A percentile compares a stretch with the other conserved stretches of the same genome.
These are phyloP conservation scores for Discostella stelligera DNA, from an alignment of 352 stramenopile species.

Conservation along the genomic window DNA sequence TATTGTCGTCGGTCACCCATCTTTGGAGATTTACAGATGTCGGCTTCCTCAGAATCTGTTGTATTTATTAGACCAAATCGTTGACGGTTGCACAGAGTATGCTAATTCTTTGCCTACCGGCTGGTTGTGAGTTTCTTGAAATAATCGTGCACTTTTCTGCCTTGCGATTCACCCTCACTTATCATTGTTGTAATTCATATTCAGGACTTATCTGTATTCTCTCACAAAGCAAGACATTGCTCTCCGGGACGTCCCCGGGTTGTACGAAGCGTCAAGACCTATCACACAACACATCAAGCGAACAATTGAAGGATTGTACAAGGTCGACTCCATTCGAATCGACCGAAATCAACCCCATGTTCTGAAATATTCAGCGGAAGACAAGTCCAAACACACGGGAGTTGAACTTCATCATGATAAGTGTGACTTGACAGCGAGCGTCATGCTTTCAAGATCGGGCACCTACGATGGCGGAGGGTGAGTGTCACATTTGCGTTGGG, in stretches of 20 bases:
- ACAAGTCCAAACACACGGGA: conserved; percentile 42
- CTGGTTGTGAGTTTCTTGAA: conserved; percentile 44
- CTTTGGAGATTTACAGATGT: conserved; percentile 54
- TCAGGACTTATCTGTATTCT: conserved; percentile 66
- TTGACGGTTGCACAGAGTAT: conserved; percentile 51
- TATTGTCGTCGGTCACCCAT: conserved; percentile 58
- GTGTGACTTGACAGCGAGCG: conserved; percentile 70
- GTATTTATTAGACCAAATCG: conserved; percentile 52
- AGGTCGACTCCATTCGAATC: conserved; percentile 31
- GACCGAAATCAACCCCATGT: conserved; percentile 77
- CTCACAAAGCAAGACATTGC: conserved; percentile 76
- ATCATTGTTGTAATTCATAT: neutral
- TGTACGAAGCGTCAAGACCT: conserved; percentile 45
- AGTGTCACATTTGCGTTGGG: conserved; percentile 17
- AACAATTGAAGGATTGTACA: conserved; percentile 55
- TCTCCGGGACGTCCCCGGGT: conserved; percentile 55
- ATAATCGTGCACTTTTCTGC: neutral
- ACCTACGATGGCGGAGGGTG: conserved; percentile 63
- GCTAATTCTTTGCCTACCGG: conserved; percentile 35
- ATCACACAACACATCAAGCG: conserved; percentile 61
- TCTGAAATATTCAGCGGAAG: conserved; percentile 67
- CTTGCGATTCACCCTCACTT: neutral
- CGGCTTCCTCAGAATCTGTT: conserved; percentile 51
- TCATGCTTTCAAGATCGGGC: conserved; percentile 55
- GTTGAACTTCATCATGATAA: conserved; percentile 75